Percentiles rank a stretch among this genome's conserved stretches.
Evolutionary conservation across 1,139 yeast genomes (phyloP).

Genomic region (Keqinozyma sinolaborantium): DNA sequence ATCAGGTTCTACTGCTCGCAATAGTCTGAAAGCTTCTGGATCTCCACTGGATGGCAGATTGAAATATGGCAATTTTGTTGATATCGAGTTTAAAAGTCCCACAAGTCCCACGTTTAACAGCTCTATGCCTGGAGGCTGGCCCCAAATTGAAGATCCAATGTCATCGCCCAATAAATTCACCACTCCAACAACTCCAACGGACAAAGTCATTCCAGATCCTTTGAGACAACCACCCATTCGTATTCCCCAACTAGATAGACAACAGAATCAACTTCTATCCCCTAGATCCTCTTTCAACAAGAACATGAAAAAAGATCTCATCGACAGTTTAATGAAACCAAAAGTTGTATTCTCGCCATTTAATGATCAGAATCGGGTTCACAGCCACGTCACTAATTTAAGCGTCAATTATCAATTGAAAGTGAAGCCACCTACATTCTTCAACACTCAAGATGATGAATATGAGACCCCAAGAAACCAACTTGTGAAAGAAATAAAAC

Average conservation of each 20-base stretch:
- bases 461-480: conserved; percentile 12
- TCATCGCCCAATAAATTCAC: no score
- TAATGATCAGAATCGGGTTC: no score
- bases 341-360: conserved; percentile 14
- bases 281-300: conserved; percentile 15
- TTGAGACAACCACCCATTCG: conserved; percentile 10
- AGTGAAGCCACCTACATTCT: conserved; percentile 24
- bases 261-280: conserved; percentile 11
- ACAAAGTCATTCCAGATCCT: conserved; percentile 24
- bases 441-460: conserved; percentile 11
- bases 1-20: no score
- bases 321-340: conserved; percentile 18
- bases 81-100: no score
- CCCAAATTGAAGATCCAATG: no score
- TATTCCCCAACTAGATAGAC: neutral
- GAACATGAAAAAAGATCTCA: conserved; percentile 12
- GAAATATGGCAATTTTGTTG: no score
- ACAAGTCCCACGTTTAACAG: no score
- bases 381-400: conserved; percentile 6
- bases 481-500: conserved; percentile 13
- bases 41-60: no score
- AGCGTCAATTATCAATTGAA: conserved; percentile 20
- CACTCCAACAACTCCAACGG: conserved; percentile 23
- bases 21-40: no score
- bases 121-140: no score